Evolutionary conservation across 1,139 yeast genomes (phyloP).

Genomic region (Sugiyamaella pinicola): DNA sequence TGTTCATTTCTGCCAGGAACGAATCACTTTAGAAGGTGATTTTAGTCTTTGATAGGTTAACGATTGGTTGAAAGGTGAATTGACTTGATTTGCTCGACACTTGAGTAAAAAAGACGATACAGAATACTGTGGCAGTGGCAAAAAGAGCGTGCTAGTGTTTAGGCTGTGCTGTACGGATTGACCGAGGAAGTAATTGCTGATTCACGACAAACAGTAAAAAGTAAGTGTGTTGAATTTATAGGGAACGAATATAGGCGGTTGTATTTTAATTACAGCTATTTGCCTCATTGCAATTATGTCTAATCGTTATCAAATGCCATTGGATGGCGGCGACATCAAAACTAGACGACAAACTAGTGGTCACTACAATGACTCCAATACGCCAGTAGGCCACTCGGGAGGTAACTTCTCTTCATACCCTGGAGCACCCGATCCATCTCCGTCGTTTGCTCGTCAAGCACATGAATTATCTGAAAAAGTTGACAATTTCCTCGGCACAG

Average conservation of each 20-base stretch:
- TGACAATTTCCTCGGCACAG: constrained; percentile 41
- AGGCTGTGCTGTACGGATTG: no score
- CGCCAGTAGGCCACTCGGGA: background rate
- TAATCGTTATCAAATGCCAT: constrained; percentile 15
- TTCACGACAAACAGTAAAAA: no score
- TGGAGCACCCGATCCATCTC: constrained; percentile 7
- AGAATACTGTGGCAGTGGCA: background rate
- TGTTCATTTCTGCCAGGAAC: background rate
- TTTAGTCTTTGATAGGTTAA: background rate
- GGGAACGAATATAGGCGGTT: no score
- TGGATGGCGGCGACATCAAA: constrained; percentile 16
- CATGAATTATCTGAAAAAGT: constrained; percentile 35
- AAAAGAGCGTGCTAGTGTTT: background rate
- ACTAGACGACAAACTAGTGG: constrained; percentile 12
- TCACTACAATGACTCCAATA: constrained; percentile 3
- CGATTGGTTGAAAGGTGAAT: no score
- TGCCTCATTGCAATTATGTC: constrained; percentile 1
- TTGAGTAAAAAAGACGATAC: background rate
- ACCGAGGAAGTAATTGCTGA: no score
- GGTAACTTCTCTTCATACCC: constrained; percentile 16
- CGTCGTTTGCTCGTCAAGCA: constrained; percentile 11
- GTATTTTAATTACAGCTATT: background rate
- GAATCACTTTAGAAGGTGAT: background rate
- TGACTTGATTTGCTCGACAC: background rate
- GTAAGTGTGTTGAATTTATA: no score